Evolutionary conservation across 768 basidiomycete species (phyloP).

Genomic region (Phylloporus sp.): DNA sequence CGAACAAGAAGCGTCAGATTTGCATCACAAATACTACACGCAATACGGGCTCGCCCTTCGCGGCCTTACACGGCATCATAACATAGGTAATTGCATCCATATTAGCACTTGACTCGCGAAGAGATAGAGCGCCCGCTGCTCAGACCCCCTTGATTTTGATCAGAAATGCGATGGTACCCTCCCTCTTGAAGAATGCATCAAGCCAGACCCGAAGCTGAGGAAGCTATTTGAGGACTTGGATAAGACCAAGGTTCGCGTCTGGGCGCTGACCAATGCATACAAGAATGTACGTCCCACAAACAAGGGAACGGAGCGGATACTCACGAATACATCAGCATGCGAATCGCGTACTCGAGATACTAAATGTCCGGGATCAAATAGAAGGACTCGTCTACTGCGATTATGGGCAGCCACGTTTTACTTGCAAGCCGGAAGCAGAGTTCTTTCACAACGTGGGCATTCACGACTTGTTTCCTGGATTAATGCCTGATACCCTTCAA

Average conservation of each 20-base stretch:
- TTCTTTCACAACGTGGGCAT: conserved; percentile 58
- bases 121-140: conserved; percentile 6
- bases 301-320: not conserved
- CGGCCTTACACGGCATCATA: conserved; percentile 71
- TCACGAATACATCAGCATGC: conserved; percentile 57
- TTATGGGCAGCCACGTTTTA: conserved; percentile 61
- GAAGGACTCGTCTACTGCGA: conserved; percentile 78
- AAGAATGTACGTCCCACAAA: conserved; percentile 46
- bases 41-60: conserved; percentile 82
- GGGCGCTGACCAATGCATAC: conserved; percentile 88
- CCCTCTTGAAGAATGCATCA: conserved; percentile 76
- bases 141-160: conserved; percentile 84
- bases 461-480: not conserved
- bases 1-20: conserved; percentile 61
- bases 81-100: conserved; percentile 49
- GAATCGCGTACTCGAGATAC: conserved; percentile 68
- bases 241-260: conserved; percentile 69
- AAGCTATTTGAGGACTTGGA: conserved; percentile 78
- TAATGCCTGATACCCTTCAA: not conserved
- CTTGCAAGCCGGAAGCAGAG: conserved; percentile 76
- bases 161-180: conserved; percentile 78
- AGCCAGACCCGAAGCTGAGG: conserved; percentile 56
- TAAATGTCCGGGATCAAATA: conserved; percentile 67
- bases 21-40: conserved; percentile 71
- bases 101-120: not conserved